Evolutionary conservation across 202 grass and related monocot species (phyloP).

Genomic region (Saccharum hybrid): DNA sequence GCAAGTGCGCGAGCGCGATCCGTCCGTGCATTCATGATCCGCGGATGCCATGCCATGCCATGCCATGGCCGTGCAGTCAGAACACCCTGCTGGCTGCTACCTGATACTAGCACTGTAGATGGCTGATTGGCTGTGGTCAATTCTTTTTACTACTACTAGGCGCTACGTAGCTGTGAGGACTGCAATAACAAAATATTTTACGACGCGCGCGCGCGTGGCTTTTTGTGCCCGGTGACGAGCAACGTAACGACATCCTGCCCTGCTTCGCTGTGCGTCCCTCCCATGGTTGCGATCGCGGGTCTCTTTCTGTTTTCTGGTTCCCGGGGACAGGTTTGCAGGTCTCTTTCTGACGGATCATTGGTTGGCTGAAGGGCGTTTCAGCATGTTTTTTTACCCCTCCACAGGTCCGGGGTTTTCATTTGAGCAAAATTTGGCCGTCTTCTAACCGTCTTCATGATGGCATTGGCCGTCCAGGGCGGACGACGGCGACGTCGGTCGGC

Average conservation of each 20-base stretch:
- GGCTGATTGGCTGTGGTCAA: not conserved
- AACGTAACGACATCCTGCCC: not conserved
- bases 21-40: not conserved
- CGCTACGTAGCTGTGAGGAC: not conserved
- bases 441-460: not conserved
- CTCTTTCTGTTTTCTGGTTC: constrained; percentile 18
- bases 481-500: constrained; percentile 7
- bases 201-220: not conserved
- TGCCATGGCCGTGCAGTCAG: constrained; percentile 12
- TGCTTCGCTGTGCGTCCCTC: not conserved
- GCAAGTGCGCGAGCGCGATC: not conserved
- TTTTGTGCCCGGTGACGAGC: not conserved
- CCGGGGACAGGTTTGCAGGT: not conserved
- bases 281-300: not conserved
- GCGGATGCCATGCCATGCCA: too few relatives aligned
- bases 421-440: too few relatives aligned
- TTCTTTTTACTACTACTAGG: constrained; percentile 28
- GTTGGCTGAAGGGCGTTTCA: not conserved
- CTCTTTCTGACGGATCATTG: constrained; percentile 25
- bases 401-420: not conserved
- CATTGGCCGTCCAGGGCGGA: not conserved
- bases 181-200: not conserved
- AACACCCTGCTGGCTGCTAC: not conserved
- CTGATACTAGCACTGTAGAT: not conserved
- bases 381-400: not conserved